Conservation (phyloP, 805 yeast species). For the Schwanniomyces pseudopolymorphus region DNA sequence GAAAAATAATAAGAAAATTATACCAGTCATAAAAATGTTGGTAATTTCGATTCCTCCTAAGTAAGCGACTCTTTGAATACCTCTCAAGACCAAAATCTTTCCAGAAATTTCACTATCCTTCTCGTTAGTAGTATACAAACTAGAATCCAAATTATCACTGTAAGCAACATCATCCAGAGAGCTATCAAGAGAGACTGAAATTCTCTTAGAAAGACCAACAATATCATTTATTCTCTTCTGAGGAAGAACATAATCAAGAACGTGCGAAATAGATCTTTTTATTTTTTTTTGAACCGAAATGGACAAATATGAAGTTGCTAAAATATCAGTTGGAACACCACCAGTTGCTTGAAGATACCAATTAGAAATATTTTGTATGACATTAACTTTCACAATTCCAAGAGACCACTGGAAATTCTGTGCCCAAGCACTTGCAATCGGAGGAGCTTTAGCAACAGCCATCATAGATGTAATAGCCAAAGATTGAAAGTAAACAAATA, state of each 20-base stretch:
- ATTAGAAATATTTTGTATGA: slow-evolving; percentile 80
- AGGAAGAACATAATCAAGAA: slow-evolving; percentile 8
- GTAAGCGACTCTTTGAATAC: slow-evolving; percentile 88
- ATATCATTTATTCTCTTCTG: slow-evolving; percentile 8
- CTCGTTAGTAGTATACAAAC: slow-evolving; percentile 71
- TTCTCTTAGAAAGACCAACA: slow-evolving; percentile 23
- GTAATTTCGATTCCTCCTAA: slow-evolving; percentile 84
- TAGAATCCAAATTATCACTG: slow-evolving; percentile 39
- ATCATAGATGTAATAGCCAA: slow-evolving; percentile 92
- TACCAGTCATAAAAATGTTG: slow-evolving; percentile 80
- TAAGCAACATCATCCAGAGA: slow-evolving; percentile 43
- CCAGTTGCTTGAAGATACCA: slow-evolving; percentile 98
- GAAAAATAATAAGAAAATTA: slow-evolving; percentile 78
- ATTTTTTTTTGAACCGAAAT: slow-evolving; percentile 74
- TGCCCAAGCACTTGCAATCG: slow-evolving; percentile 97
- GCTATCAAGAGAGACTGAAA: slow-evolving; percentile 36
- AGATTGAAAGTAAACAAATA: slow-evolving; percentile 91
- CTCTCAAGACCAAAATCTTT: slow-evolving; percentile 80
- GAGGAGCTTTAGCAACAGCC: slow-evolving; percentile 91
- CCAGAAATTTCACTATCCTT: slow-evolving; percentile 55
- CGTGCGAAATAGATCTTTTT: slow-evolving; percentile 25
- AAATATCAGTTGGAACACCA: slow-evolving; percentile 76
- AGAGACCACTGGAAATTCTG: slow-evolving; percentile 96
- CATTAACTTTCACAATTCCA: slow-evolving; percentile 76
- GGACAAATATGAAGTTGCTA: slow-evolving; percentile 66